Evolutionary conservation across 78 protist species (phyloP).

Genomic region (Dictyostelium intermedium): DNA sequence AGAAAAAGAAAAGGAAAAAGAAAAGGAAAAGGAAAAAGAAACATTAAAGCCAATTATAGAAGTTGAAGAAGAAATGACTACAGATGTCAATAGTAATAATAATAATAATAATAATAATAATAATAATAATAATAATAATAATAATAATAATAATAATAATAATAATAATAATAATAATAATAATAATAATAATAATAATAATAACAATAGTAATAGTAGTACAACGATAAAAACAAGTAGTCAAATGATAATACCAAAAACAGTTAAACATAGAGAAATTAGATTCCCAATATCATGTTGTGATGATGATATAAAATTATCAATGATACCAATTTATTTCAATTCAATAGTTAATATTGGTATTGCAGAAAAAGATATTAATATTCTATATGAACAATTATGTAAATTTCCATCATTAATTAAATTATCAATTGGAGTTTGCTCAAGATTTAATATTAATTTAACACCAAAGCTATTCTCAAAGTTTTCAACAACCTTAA

Average conservation of each 20-base stretch:
- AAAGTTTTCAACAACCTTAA: neutral
- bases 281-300: neutral
- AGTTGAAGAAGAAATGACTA: neutral
- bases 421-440: neutral
- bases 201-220: too few species aligned
- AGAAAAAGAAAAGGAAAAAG: neutral
- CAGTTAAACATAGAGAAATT: neutral
- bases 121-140: too few species aligned
- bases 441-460: neutral
- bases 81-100: neutral
- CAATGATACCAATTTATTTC: neutral
- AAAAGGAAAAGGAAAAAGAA: neutral
- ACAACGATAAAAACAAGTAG: too few species aligned
- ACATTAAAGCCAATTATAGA: neutral
- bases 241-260: neutral
- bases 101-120: too few species aligned
- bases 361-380: neutral
- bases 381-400: neutral
- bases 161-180: too few species aligned
- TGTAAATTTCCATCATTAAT: neutral
- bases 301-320: neutral
- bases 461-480: neutral
- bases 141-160: too few species aligned
- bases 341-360: neutral
- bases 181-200: too few species aligned